These are phyloP conservation scores for Allium sativum DNA, from an alignment of 106 monocot species.

Conservation along the genomic window DNA sequence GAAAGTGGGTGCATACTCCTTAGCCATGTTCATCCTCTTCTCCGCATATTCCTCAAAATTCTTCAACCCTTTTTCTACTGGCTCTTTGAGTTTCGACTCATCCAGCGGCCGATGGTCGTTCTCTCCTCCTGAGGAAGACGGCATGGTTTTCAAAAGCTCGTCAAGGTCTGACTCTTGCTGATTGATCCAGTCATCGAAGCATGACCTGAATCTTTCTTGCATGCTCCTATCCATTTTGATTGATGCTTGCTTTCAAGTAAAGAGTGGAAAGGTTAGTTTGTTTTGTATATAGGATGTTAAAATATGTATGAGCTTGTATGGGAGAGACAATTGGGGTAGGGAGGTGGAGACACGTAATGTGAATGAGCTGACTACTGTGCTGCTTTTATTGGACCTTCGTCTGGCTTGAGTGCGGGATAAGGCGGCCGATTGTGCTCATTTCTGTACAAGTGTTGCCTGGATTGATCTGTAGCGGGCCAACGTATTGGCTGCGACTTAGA, in stretches of 20 bases:
- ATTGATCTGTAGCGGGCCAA: no score
- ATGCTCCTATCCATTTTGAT: not conserved
- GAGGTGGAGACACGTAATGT: not conserved
- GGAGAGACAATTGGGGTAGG: not conserved
- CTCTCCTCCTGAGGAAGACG: not conserved
- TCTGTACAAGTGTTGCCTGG: no score
- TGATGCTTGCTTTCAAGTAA: no score
- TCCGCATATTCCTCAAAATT: constrained; percentile 25
- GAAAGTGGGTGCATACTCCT: constrained; percentile 18
- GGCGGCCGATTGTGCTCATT: no score
- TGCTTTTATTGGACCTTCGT: no score
- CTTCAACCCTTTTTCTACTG: constrained; percentile 20
- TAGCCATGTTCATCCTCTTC: constrained; percentile 10
- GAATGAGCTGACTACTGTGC: no score
- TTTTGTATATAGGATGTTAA: no score
- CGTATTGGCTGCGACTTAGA: no score
- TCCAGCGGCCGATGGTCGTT: not conserved
- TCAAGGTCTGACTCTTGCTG: constrained; percentile 19
- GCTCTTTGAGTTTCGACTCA: constrained; percentile 2
- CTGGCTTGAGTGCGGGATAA: no score
- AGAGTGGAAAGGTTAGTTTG: no score
- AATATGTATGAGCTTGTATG: no score
- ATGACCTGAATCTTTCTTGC: constrained; percentile 14
- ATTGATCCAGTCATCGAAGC: constrained; percentile 21
- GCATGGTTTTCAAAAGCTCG: constrained; percentile 18